Evolutionary conservation across 2,329 filamentous ascomycete species (phyloP).

Genomic region (Dothistroma pini): DNA sequence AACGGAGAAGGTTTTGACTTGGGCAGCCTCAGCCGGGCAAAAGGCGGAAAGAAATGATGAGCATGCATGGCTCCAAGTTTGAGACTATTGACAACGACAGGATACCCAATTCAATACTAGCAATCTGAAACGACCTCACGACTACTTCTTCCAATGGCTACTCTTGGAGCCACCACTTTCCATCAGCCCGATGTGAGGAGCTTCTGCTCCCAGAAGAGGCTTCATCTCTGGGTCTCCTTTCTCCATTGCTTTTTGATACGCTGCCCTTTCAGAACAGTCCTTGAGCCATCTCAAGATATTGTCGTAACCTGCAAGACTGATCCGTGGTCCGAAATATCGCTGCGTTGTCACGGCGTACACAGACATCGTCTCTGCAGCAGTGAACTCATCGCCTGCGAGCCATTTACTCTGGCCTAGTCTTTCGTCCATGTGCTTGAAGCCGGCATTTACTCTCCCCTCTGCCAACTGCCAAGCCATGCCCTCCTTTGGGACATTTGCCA

Average conservation of each 20-base stretch:
- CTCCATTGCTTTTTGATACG: conserved; percentile 31
- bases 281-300: conserved; percentile 31
- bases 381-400: conserved; percentile 59
- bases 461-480: conserved; percentile 33
- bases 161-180: conserved; percentile 17
- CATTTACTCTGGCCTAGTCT: conserved; percentile 48
- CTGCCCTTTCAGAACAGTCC: conserved; percentile 27
- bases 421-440: conserved; percentile 47
- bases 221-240: conserved; percentile 34
- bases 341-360: conserved; percentile 59
- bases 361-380: conserved; percentile 61
- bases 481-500: conserved; percentile 26
- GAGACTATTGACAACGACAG: not conserved
- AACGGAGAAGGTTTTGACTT: conserved; percentile 22
- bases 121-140: not conserved
- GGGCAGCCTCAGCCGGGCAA: conserved; percentile 21
- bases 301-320: conserved; percentile 23
- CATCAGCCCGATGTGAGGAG: conserved; percentile 17
- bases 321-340: conserved; percentile 48
- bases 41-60: conserved; percentile 14
- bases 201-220: conserved; percentile 16
- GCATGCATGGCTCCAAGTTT: not conserved
- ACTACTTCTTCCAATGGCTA: conserved; percentile 22
- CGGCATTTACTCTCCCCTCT: conserved; percentile 33
- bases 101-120: not conserved